Base-by-base conservation (phyloP, 129 eudicot genomes). In the Daucus carota region DNA sequence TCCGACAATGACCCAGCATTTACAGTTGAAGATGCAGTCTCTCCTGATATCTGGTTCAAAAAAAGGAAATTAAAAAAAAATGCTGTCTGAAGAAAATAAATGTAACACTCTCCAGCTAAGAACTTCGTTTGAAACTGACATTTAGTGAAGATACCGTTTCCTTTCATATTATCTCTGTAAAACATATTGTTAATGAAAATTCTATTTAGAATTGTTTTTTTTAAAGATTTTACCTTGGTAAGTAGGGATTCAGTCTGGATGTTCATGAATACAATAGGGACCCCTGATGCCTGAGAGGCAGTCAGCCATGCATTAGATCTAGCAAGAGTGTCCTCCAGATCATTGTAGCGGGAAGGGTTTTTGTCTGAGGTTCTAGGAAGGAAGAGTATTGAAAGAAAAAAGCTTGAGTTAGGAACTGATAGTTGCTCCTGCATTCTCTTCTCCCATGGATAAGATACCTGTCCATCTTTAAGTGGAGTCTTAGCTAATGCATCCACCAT, bases 171-270 rank as follows among this genome's bases (percentile, higher is more conserved):
- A 10, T n/a, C 15, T n/a, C 31, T 57, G 15, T 24, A 57, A 12
- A 6, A 57, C 6, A 57, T 24, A 50, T 24, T 57, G 31, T 24
- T 57, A 57, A 4, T 24, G 31, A n/a, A n/a, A 2, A n/a, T 0
- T 24, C 16, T 72, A 31, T 18, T 2, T 8, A 5, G 14, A 62
- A 12, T 26, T 63, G 38, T 33, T 26, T 18, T 50, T 33, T 50
- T 48, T n/a, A n/a, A 62, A 10, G 46, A 46, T 22, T 28, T 73
- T 85, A 93, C 98, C 98, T 93, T 93, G 47, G 98, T 93, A 75
- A 93, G 98, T n/a, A 93, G 80, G 73, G 98, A 93, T 79, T 93
- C 98, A 1, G 98, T 93, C 76, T 93, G 98, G 72, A 93, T 88
- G 84, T 90, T 93, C 85, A 85, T 93, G 77, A 90, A 93, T 75